phyloP scores from a whole-genome alignment of 257 asterid species.

The Apocynum venetum region DNA sequence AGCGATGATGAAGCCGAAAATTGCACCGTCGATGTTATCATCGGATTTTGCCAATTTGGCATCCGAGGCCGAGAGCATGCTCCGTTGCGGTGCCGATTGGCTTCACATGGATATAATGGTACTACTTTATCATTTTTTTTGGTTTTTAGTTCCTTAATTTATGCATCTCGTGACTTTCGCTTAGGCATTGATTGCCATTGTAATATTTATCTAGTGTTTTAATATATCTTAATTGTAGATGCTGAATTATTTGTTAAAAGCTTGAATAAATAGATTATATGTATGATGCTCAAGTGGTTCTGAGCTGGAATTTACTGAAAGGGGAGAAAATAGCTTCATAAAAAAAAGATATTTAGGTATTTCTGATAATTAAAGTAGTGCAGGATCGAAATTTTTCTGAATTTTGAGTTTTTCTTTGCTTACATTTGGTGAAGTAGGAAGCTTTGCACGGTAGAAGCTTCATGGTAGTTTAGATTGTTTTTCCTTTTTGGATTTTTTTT shows the following conservation, averaged over 20 bases:
- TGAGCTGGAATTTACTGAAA: neutral
- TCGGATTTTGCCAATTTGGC: constrained; percentile 95
- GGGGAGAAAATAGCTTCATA: neutral
- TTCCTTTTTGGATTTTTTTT: neutral
- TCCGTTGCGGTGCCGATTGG: constrained; percentile 91
- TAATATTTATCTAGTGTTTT: neutral
- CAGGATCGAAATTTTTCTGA: neutral
- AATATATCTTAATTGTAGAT: neutral
- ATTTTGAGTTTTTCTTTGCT: neutral
- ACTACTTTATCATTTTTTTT: neutral
- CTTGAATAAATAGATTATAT: neutral
- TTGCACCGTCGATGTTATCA: constrained; percentile 92
- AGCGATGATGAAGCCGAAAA: constrained; percentile 56
- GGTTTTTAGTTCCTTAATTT: neutral
- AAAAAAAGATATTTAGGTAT: neutral
- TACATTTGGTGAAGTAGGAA: neutral
- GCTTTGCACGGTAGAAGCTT: neutral
- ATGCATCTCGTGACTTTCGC: neutral
- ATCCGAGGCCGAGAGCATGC: constrained; percentile 74
- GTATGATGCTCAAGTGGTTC: neutral
- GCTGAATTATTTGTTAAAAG: neutral
- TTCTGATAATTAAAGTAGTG: neutral
- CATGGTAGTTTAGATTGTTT: neutral
- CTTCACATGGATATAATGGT: constrained; percentile 99
- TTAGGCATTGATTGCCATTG: neutral